phyloP scores from a whole-genome alignment of 208 protist species.

The Trypanosoma cruzi region DNA sequence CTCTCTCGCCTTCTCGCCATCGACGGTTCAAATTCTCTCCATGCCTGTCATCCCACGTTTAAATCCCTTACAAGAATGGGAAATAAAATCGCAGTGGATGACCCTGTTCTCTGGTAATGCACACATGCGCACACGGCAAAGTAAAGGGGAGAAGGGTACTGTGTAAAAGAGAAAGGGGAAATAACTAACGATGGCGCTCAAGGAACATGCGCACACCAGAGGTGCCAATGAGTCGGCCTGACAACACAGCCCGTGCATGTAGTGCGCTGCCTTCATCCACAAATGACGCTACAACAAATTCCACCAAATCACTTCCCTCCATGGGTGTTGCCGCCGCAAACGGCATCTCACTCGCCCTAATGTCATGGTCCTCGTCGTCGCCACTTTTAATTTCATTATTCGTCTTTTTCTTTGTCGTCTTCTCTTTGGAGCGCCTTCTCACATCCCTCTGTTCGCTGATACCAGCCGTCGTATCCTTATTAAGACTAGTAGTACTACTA shows the following conservation, averaged over 20 bases:
- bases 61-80: background rate
- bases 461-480: background rate
- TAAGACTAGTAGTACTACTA: background rate
- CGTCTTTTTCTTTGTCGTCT: no score
- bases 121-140: background rate
- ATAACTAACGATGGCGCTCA: constrained; percentile 27
- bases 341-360: background rate
- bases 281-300: constrained; percentile 56
- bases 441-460: background rate
- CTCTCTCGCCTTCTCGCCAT: no score
- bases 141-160: background rate
- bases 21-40: no score
- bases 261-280: constrained; percentile 82
- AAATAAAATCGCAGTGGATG: no score
- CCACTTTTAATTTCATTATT: background rate
- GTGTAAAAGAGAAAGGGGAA: background rate
- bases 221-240: constrained; percentile 69
- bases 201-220: constrained; percentile 86
- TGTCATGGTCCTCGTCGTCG: background rate
- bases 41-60: no score
- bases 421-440: no score
- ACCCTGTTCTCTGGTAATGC: no score
- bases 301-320: constrained; percentile 10
- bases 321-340: background rate
- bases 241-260: constrained; percentile 81